Percentiles rank a stretch among this genome's conserved stretches.
These are phyloP conservation scores for Fusarium concolor DNA, from an alignment of 2,329 filamentous ascomycete species.

Conservation along the genomic window DNA sequence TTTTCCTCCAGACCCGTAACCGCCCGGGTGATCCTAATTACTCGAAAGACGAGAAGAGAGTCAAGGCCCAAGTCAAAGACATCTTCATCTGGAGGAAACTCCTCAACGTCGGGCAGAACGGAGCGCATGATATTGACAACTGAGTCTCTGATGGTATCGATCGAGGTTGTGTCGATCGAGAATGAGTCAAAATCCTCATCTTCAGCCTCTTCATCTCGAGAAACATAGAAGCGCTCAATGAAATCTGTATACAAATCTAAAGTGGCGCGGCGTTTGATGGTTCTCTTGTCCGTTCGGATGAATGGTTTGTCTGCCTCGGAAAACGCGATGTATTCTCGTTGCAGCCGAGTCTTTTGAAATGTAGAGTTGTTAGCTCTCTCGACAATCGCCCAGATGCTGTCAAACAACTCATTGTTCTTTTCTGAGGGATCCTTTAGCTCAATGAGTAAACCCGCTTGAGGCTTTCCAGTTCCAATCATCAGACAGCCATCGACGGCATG, in stretches of 20 bases:
- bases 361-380: conserved; percentile 11
- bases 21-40: conserved; percentile 5
- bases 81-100: not conserved
- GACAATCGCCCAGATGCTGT: not conserved
- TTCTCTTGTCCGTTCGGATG: conserved; percentile 10
- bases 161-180: not conserved
- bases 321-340: conserved; percentile 4
- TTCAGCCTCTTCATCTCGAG: not conserved
- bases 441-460: not conserved
- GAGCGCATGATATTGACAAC: not conserved
- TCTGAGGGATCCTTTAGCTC: not conserved
- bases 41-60: conserved; percentile 6
- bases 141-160: not conserved
- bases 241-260: conserved; percentile 5
- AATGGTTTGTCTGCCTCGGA: not conserved
- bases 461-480: not conserved
- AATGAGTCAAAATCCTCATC: conserved; percentile 8
- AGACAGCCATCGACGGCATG: conserved; percentile 38
- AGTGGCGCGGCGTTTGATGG: conserved; percentile 9
- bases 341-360: conserved; percentile 1
- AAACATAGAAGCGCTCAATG: conserved; percentile 6
- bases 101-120: not conserved
- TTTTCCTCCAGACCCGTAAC: conserved; percentile 4
- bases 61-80: conserved; percentile 5
- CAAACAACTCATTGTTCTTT: conserved; percentile 1